A percentile compares a stretch with the other conserved stretches of the same genome.
Conservation (phyloP, 2,329 filamentous ascomycete species). For the Fusarium chlamydosporum region DNA sequence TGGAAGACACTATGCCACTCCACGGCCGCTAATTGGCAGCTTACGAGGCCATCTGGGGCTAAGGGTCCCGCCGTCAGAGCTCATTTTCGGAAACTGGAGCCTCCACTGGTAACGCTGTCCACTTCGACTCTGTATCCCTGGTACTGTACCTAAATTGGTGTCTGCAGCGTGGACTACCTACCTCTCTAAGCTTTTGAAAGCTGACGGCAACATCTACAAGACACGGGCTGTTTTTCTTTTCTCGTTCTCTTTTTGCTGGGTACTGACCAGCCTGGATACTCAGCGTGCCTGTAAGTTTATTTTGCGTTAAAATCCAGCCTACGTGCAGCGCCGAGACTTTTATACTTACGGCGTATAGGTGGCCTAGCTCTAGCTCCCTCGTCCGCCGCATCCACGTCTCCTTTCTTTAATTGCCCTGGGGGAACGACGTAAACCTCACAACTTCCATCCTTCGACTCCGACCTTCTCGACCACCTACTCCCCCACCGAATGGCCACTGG, state of each 20-base stretch:
- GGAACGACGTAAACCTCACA: slow-evolving; percentile 38
- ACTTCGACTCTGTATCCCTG: slow-evolving; percentile 39
- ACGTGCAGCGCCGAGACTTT: slow-evolving; percentile 8
- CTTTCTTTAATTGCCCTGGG: slow-evolving; percentile 44
- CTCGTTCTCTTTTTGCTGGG: slow-evolving; percentile 6
- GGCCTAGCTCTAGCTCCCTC: slow-evolving; percentile 39
- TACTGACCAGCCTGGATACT: background rate
- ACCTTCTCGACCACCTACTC: slow-evolving; percentile 21
- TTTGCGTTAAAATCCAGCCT: background rate
- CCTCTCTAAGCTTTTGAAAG: slow-evolving; percentile 24
- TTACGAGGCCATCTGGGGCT: slow-evolving; percentile 25
- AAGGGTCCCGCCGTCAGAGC: slow-evolving; percentile 29
- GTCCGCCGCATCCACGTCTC: slow-evolving; percentile 34
- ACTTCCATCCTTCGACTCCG: slow-evolving; percentile 25
- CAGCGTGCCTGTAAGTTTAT: background rate
- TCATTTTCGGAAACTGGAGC: slow-evolving; percentile 40
- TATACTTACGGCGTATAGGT: slow-evolving; percentile 17
- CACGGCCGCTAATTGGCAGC: slow-evolving; percentile 21
- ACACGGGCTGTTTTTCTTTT: slow-evolving; percentile 19
- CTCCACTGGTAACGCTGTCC: slow-evolving; percentile 47
- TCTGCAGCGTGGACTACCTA: background rate
- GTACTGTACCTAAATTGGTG: slow-evolving; percentile 14
- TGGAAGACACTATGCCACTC: slow-evolving; percentile 15
- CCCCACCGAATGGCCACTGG: slow-evolving; percentile 62
- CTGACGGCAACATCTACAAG: slow-evolving; percentile 33